These are phyloP conservation scores for Tricholoma sp. DNA, from an alignment of 768 basidiomycete species.

Conservation along the genomic window DNA sequence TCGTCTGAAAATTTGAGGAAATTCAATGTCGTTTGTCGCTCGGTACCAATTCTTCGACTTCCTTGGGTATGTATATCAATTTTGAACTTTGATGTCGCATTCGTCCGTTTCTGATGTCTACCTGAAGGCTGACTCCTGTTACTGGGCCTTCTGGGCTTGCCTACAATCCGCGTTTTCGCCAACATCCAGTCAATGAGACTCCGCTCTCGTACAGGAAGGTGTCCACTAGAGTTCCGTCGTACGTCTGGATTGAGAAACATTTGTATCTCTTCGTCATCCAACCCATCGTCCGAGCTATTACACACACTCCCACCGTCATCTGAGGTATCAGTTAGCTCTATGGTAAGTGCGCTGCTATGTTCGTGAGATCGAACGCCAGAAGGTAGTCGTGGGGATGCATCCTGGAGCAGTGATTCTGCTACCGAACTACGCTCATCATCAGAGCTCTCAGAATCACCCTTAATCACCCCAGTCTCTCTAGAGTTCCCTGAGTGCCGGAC, in stretches of 20 bases:
- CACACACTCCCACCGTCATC: conserved; percentile 3
- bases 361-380: conserved; percentile 8
- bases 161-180: conserved; percentile 33
- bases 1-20: conserved; percentile 19
- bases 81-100: conserved; percentile 16
- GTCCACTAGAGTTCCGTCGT: background rate
- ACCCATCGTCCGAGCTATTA: conserved; percentile 24
- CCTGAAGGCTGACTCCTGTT: conserved; percentile 13
- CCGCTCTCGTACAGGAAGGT: conserved; percentile 28
- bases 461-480: conserved; percentile 35
- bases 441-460: conserved; percentile 62
- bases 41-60: conserved; percentile 25
- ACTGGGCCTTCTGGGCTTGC: conserved; percentile 14
- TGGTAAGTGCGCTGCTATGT: conserved; percentile 18
- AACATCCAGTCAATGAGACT: conserved; percentile 72
- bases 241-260: conserved; percentile 24
- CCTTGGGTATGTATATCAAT: conserved; percentile 36
- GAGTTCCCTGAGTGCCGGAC: conserved; percentile 29
- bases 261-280: conserved; percentile 26
- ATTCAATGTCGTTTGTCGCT: conserved; percentile 36
- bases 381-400: background rate
- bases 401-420: conserved; percentile 3
- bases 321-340: conserved; percentile 11
- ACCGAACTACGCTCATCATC: conserved; percentile 24
- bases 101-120: background rate